A percentile compares a stretch with the other conserved stretches of the same genome.
These are phyloP conservation scores for Podaxis pistillaris DNA, from an alignment of 768 basidiomycete genomes.

Conservation along the genomic window DNA sequence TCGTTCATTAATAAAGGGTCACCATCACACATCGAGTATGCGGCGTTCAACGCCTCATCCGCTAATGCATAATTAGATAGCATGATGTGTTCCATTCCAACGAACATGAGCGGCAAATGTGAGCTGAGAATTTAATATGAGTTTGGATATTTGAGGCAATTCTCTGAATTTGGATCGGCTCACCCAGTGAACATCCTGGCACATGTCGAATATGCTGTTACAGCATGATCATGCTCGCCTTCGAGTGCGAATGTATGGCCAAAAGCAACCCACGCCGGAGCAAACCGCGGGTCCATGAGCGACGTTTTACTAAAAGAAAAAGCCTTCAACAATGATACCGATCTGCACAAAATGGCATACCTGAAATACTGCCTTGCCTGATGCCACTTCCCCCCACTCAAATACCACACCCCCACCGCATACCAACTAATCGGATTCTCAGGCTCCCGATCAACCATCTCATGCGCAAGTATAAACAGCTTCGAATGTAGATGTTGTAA, in stretches of 20 bases:
- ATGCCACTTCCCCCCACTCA: conserved; percentile 81
- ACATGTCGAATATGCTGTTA: conserved; percentile 97
- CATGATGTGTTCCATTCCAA: conserved; percentile 97
- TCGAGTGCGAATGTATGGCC: conserved; percentile 97
- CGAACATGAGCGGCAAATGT: conserved; percentile 91
- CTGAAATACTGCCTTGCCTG: conserved; percentile 95
- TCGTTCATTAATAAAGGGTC: conserved; percentile 94
- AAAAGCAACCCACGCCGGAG: conserved; percentile 96
- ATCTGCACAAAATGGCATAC: conserved; percentile 24
- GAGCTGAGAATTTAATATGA: conserved; percentile 51
- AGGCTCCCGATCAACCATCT: conserved; percentile 92
- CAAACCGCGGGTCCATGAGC: conserved; percentile 94
- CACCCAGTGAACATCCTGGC: conserved; percentile 94
- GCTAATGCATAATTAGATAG: conserved; percentile 80
- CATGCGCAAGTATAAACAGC: conserved; percentile 94
- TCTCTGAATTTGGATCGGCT: conserved; percentile 18
- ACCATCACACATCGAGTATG: conserved; percentile 75
- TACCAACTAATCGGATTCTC: conserved; percentile 96
- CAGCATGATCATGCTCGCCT: conserved; percentile 97
- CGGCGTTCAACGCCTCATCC: conserved; percentile 84
- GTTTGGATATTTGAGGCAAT: background rate
- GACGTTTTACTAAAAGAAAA: conserved; percentile 76
- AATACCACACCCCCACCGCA: conserved; percentile 97
- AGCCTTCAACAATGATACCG: background rate
- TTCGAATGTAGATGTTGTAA: conserved; percentile 87